Conservation (phyloP, 2,329 filamentous ascomycete species). For the Pseudogymnoascus pannorum region DNA sequence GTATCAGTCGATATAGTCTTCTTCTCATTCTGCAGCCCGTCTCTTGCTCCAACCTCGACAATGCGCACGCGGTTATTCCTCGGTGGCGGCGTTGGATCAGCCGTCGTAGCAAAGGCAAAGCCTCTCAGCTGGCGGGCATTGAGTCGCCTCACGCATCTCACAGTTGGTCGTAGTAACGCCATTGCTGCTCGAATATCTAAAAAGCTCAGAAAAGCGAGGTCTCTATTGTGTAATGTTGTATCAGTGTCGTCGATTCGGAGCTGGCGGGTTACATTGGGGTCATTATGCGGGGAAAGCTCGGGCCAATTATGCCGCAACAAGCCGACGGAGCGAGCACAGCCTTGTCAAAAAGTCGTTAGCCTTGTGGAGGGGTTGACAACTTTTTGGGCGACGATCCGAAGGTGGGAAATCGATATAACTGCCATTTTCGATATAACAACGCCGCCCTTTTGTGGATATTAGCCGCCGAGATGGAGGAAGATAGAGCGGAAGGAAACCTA, state of each 20-base stretch:
- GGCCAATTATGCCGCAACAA: constrained; percentile 1
- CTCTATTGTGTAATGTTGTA: neutral
- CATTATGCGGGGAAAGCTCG: constrained; percentile 7
- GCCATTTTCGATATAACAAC: neutral
- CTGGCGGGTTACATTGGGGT: constrained; percentile 7
- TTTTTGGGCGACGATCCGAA: neutral
- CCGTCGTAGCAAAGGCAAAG: neutral
- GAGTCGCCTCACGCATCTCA: constrained; percentile 7
- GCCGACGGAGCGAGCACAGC: neutral
- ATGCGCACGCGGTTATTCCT: constrained; percentile 44
- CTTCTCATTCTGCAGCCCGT: constrained; percentile 84
- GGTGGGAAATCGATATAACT: neutral
- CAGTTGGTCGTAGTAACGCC: constrained; percentile 7
- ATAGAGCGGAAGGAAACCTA: constrained; percentile 62
- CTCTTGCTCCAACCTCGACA: constrained; percentile 76
- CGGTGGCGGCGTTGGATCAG: neutral
- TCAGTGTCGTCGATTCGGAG: neutral
- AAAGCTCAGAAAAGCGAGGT: neutral
- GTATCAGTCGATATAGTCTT: constrained; percentile 60
- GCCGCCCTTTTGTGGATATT: neutral
- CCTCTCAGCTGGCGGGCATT: constrained; percentile 1
- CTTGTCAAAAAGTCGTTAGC: constrained; percentile 10
- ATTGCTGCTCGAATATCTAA: neutral
- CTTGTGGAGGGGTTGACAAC: neutral
- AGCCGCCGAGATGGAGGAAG: constrained; percentile 60